phyloP scores from a whole-genome alignment of 108 stramenopile species.

The Pseudonitzschia pungens region DNA sequence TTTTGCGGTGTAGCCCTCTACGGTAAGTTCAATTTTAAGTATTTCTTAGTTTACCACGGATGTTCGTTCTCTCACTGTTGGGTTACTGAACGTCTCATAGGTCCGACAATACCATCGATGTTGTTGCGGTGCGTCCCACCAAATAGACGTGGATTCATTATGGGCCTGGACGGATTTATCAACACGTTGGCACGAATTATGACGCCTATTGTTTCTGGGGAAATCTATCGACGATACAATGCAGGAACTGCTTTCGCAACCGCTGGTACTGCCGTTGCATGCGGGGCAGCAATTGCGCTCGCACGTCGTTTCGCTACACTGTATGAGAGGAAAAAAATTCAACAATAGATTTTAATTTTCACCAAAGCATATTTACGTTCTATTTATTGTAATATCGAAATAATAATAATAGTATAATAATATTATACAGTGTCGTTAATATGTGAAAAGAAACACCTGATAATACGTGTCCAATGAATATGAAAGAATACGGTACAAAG shows the following conservation, averaged over 20 bases:
- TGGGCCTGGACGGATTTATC: conserved; percentile 74
- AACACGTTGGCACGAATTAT: conserved; percentile 69
- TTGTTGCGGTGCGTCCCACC: conserved; percentile 76
- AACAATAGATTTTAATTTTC: not conserved
- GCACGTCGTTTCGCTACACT: conserved; percentile 43
- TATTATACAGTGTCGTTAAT: too few relatives aligned
- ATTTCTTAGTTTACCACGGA: not conserved
- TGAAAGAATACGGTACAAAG: too few relatives aligned
- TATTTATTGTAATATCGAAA: too few relatives aligned
- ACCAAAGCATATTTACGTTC: too few relatives aligned
- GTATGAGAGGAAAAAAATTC: not conserved
- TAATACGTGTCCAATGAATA: too few relatives aligned
- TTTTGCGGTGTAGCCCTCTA: conserved; percentile 75
- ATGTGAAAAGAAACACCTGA: too few relatives aligned
- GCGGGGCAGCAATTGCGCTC: conserved; percentile 46
- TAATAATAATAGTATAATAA: too few relatives aligned
- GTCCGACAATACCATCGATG: conserved; percentile 76
- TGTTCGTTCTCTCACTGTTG: not conserved
- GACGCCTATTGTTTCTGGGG: conserved; percentile 65
- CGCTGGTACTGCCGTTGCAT: conserved; percentile 48
- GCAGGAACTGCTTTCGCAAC: conserved; percentile 59
- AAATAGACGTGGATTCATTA: conserved; percentile 56
- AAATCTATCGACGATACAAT: conserved; percentile 52
- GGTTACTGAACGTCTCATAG: not conserved
- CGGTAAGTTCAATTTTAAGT: conserved; percentile 17